Evolutionary conservation across 352 stramenopile genomes (phyloP).

Genomic region (Phytophthora pluvialis): DNA sequence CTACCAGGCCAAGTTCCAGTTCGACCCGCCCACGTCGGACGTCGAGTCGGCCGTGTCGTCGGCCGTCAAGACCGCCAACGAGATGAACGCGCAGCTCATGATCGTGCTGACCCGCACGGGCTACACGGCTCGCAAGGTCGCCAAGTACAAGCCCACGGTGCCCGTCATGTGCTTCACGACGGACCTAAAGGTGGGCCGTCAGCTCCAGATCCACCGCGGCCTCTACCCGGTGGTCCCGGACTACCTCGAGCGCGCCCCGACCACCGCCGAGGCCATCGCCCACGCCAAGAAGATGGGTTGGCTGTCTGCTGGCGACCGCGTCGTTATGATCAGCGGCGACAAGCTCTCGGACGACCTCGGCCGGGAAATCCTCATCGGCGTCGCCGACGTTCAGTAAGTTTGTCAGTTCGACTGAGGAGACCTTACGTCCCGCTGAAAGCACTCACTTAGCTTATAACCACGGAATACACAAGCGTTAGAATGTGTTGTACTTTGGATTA

Average conservation of each 20-base stretch:
- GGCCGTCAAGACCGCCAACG: constrained; percentile 85
- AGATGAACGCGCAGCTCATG: constrained; percentile 86
- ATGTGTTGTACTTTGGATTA: constrained; percentile 30
- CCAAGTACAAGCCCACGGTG: constrained; percentile 92
- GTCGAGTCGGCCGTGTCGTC: constrained; percentile 88
- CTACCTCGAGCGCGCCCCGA: constrained; percentile 62
- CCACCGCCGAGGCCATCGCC: constrained; percentile 86
- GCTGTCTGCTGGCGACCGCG: constrained; percentile 86
- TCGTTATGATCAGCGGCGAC: constrained; percentile 89
- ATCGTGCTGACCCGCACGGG: constrained; percentile 87
- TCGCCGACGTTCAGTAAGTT: constrained; percentile 79
- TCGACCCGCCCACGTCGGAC: constrained; percentile 62
- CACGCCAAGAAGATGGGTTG: constrained; percentile 93
- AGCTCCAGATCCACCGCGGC: constrained; percentile 92
- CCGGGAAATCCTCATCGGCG: constrained; percentile 85
- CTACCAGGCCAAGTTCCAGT: constrained; percentile 71
- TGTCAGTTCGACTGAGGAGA: not conserved
- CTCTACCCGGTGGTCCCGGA: constrained; percentile 76
- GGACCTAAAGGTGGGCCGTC: constrained; percentile 89
- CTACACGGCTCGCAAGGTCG: constrained; percentile 82
- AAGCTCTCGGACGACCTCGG: constrained; percentile 80
- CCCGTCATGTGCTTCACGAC: constrained; percentile 92
- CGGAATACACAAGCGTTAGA: constrained; percentile 26
- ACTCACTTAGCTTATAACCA: constrained; percentile 12
- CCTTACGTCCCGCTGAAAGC: not conserved